Evolutionary conservation across 2,329 filamentous ascomycete genomes (phyloP).

Genomic region (Stylonectria norvegica): DNA sequence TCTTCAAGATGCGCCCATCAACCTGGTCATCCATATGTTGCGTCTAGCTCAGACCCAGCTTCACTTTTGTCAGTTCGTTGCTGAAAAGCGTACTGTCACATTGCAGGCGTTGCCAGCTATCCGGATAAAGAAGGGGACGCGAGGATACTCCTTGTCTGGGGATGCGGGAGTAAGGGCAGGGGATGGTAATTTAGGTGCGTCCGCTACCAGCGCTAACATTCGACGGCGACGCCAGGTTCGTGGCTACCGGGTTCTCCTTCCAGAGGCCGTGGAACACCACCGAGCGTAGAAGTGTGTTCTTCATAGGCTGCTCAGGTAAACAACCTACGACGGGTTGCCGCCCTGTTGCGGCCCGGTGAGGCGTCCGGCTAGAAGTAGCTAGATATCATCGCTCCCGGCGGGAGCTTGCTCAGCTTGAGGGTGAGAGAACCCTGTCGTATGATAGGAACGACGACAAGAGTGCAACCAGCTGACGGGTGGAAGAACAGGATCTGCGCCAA

Average conservation of each 20-base stretch:
- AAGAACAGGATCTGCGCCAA: slow-evolving; percentile 20
- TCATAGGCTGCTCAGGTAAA: too few relatives aligned
- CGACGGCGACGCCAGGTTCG: slow-evolving; percentile 13
- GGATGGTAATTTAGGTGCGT: slow-evolving; percentile 10
- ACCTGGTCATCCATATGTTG: too few relatives aligned
- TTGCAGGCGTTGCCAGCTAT: slow-evolving; percentile 6
- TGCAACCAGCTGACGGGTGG: slow-evolving; percentile 17
- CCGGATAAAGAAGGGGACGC: slow-evolving; percentile 15
- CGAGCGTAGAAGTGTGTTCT: too few relatives aligned
- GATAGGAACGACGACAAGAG: slow-evolving; percentile 14
- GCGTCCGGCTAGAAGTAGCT: slow-evolving; percentile 5
- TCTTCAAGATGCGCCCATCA: too few relatives aligned
- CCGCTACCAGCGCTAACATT: slow-evolving; percentile 16
- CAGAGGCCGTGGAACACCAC: slow-evolving; percentile 7
- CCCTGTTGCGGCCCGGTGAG: slow-evolving; percentile 16
- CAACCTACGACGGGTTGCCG: too few relatives aligned
- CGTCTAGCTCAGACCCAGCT: too few relatives aligned
- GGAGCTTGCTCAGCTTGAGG: slow-evolving; percentile 2
- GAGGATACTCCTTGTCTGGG: slow-evolving; percentile 18
- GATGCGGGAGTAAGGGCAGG: slow-evolving; percentile 17
- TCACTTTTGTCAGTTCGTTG: too few relatives aligned
- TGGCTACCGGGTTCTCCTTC: slow-evolving; percentile 11
- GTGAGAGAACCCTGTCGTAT: slow-evolving; percentile 20
- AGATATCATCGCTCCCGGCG: not conserved
- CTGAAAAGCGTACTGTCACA: too few relatives aligned